Evolutionary conservation across 495 filamentous ascomycete genomes (phyloP).

Genomic region (Penicillium manginii): DNA sequence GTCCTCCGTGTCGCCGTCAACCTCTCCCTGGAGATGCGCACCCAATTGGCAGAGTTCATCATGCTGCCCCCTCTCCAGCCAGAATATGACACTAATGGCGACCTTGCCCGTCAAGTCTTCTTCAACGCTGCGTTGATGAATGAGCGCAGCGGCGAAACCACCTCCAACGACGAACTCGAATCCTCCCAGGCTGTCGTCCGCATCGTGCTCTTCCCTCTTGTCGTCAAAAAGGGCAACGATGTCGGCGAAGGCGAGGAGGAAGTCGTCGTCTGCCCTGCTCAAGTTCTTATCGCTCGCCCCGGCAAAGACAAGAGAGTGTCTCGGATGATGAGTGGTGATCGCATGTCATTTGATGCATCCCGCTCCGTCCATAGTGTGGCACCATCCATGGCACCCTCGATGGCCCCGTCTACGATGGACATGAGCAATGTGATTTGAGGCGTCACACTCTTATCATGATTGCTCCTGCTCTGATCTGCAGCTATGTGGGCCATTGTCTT

Average conservation of each 20-base stretch:
- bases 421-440: constrained; percentile 57
- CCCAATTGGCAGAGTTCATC: constrained; percentile 91
- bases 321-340: constrained; percentile 47
- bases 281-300: constrained; percentile 72
- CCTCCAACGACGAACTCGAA: constrained; percentile 77
- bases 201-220: constrained; percentile 89
- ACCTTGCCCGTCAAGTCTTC: constrained; percentile 75
- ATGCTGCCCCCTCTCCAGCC: constrained; percentile 97
- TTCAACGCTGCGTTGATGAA: constrained; percentile 95
- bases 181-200: constrained; percentile 74
- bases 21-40: constrained; percentile 94
- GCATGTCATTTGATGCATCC: constrained; percentile 46
- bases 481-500: not conserved
- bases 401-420: constrained; percentile 41
- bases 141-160: constrained; percentile 73
- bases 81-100: constrained; percentile 91
- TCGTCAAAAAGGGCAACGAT: constrained; percentile 93
- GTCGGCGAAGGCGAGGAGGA: constrained; percentile 82
- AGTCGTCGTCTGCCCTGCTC: constrained; percentile 89
- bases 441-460: constrained; percentile 42
- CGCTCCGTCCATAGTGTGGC: constrained; percentile 51
- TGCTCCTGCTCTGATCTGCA: constrained; percentile 9
- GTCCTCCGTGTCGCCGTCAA: constrained; percentile 82
- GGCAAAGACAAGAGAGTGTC: constrained; percentile 49
- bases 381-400: constrained; percentile 45